Base-by-base conservation (phyloP, 1,284 basidiomycete genomes). In the Pseudozyma hubeiensis region DNA sequence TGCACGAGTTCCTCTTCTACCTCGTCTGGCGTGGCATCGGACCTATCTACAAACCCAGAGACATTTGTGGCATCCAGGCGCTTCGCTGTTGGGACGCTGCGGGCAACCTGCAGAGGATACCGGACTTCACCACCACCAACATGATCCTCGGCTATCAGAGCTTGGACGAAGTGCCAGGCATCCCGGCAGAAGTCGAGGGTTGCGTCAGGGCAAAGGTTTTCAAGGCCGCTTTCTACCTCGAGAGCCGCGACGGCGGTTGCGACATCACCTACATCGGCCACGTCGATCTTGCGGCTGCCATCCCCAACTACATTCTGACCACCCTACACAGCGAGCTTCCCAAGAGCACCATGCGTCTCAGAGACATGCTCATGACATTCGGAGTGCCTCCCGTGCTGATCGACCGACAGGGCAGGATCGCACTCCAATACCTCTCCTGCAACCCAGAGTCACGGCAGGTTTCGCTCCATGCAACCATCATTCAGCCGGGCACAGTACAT, bases 1-100 rank as follows among this genome's bases (percentile, higher is more conserved):
- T 67, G 58, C 59, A 69, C 59, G 73, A 74, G n/a, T 73, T 73
- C 53, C 58, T 70, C 45, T 80, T 80, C 56, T 80, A 80, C 48
- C 59, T 78, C 41, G 66, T 74, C 16, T 73, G 63, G 64, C 44
- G 74, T 6, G 78, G 78, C 17, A 80, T 80, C 40, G 76, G 76
- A 0, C 78, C 71, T 33, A 66, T 78, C 49, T 74, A 80, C 53
- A 70, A 58, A 37, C 69, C 73, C 4, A 50, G 78, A 31, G 78
- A 80, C 55, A 59, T 67, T 16, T 58, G 58, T 17, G 78, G 78
- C 40, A 53, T 76, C 10, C 76, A 80, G 52, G 60, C 62, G 7
- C 24, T 64, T 9, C 63, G 78, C 11, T 76, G 53, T 37, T 77
- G 63, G 60, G 69, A 69, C 34, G 50, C 65, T 7, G 45, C 46